A percentile compares a stretch with the other conserved stretches of the same genome.
phyloP scores from a whole-genome alignment of 2,329 filamentous ascomycete species.

The Teratosphaeriaceae sp. region DNA sequence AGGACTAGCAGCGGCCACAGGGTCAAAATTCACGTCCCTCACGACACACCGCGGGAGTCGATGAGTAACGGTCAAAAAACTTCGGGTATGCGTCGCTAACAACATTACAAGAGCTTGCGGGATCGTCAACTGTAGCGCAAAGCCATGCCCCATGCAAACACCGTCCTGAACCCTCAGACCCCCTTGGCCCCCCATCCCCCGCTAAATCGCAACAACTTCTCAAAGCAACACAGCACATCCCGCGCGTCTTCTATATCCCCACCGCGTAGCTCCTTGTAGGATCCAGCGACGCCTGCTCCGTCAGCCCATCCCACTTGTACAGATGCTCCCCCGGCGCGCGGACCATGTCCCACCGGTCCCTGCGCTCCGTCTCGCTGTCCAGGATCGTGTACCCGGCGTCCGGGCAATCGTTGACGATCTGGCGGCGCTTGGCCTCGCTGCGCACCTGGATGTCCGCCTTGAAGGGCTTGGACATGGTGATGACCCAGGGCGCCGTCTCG shows the following conservation, averaged over 20 bases:
- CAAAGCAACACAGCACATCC: too few species aligned
- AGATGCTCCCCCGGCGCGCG: conserved; percentile 15
- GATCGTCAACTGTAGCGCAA: too few species aligned
- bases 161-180: too few species aligned
- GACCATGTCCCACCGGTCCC: conserved; percentile 17
- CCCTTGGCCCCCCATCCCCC: too few species aligned
- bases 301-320: conserved; percentile 20
- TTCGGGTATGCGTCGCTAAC: too few species aligned
- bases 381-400: conserved; percentile 21
- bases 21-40: too few species aligned
- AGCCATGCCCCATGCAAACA: too few species aligned
- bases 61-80: too few species aligned
- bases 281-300: conserved; percentile 14
- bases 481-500: conserved; percentile 28
- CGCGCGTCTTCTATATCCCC: conserved; percentile 2
- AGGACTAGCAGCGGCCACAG: too few species aligned
- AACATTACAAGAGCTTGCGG: too few species aligned
- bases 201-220: too few species aligned
- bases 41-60: too few species aligned
- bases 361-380: conserved; percentile 13
- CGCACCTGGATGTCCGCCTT: conserved; percentile 22
- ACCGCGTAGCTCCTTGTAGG: background rate
- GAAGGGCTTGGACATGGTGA: conserved; percentile 30
- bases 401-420: conserved; percentile 21
- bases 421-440: conserved; percentile 25